phyloP scores from a whole-genome alignment of 2,329 filamentous ascomycete genomes.

The Pseudocercospora musae region DNA sequence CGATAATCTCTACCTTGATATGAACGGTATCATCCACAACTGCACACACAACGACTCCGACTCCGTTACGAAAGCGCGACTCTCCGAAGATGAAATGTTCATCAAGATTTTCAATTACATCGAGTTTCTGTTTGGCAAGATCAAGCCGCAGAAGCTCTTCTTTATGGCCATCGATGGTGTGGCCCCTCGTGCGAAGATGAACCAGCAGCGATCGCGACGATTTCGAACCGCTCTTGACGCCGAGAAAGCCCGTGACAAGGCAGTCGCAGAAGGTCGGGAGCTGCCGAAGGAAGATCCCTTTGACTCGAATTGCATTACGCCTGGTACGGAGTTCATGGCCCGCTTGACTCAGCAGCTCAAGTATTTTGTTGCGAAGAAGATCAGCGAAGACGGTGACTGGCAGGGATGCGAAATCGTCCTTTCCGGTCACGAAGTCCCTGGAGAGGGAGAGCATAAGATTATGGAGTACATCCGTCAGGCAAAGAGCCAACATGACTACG shows the following conservation, averaged over 20 bases:
- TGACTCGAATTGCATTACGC: conserved; percentile 98
- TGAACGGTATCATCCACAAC: conserved; percentile 99
- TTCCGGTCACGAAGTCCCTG: conserved; percentile 95
- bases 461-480: conserved; percentile 99
- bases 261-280: conserved; percentile 80
- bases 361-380: conserved; percentile 98
- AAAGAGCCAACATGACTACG: conserved; percentile 90
- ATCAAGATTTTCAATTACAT: conserved; percentile 99
- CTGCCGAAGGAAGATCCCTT: conserved; percentile 94
- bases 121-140: conserved; percentile 96
- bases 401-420: conserved; percentile 94
- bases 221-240: conserved; percentile 92
- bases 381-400: conserved; percentile 96
- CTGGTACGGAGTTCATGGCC: conserved; percentile 96
- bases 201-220: conserved; percentile 91
- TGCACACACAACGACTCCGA: conserved; percentile 97
- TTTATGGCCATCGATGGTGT: conserved; percentile 99
- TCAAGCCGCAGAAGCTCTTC: conserved; percentile 96
- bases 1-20: conserved; percentile 93
- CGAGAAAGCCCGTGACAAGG: conserved; percentile 87
- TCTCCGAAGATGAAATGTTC: conserved; percentile 99
- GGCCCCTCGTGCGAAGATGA: conserved; percentile 98
- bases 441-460: conserved; percentile 98
- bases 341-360: conserved; percentile 90
- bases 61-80: conserved; percentile 83